Evolutionary conservation across 163 green algal genomes (phyloP).

Genomic region (Coccomyxa subellipsoidea): DNA sequence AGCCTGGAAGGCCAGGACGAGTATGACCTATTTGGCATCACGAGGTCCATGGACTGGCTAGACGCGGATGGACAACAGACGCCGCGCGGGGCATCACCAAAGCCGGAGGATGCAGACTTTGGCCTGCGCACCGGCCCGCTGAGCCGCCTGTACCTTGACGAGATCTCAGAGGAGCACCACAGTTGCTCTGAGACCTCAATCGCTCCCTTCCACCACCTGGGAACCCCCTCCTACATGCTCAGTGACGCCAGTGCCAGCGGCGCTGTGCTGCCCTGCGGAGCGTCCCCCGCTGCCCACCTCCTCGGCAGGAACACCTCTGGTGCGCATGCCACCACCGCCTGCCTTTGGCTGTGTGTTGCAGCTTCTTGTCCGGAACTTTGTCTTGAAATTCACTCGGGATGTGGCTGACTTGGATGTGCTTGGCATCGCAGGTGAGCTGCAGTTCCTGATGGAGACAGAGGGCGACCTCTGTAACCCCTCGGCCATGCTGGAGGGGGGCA

Average conservation of each 20-base stretch:
- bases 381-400: not conserved
- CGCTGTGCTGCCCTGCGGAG: not conserved
- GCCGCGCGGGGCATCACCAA: not conserved
- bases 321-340: too few species aligned
- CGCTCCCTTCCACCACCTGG: not conserved
- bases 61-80: not conserved
- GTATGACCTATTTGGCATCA: slow-evolving; percentile 2
- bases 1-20: not conserved
- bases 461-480: not conserved
- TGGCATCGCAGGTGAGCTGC: not conserved
- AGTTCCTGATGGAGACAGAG: not conserved
- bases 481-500: not conserved
- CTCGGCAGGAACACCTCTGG: not conserved
- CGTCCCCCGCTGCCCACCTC: not conserved
- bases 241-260: not conserved
- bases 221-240: not conserved
- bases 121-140: not conserved
- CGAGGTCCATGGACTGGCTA: not conserved
- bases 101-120: not conserved
- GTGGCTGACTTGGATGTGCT: not conserved
- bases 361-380: not conserved
- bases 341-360: not conserved
- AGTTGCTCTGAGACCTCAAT: not conserved
- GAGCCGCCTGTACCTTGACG: not conserved
- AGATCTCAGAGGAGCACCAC: not conserved